These are phyloP conservation scores for Penicillium sp. DNA, from an alignment of 2,329 filamentous ascomycete species.

Conservation along the genomic window DNA sequence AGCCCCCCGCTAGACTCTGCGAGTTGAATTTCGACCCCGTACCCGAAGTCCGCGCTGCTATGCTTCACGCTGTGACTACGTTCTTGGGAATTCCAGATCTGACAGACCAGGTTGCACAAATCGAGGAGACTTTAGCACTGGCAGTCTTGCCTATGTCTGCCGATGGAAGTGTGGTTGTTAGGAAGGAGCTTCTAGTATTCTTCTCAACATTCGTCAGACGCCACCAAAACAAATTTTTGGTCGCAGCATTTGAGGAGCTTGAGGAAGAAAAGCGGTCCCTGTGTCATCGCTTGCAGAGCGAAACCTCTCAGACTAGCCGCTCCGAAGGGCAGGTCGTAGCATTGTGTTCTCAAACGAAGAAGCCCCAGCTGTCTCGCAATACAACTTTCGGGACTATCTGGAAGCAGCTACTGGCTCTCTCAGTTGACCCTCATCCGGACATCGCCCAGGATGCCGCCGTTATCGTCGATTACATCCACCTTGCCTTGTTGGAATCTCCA, in stretches of 20 bases:
- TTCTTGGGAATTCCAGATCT: slow-evolving; percentile 92
- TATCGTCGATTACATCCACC: slow-evolving; percentile 84
- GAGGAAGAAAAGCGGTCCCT: slow-evolving; percentile 75
- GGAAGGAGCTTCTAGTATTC: slow-evolving; percentile 90
- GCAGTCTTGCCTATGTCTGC: slow-evolving; percentile 87
- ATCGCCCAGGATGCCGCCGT: slow-evolving; percentile 79
- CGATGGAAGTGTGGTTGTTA: slow-evolving; percentile 90
- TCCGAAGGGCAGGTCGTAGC: slow-evolving; percentile 23
- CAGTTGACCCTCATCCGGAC: slow-evolving; percentile 91
- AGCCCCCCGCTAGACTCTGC: slow-evolving; percentile 74
- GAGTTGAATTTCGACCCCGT: slow-evolving; percentile 79
- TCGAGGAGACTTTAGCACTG: slow-evolving; percentile 87
- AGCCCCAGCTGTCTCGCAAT: slow-evolving; percentile 63
- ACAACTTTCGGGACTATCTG: slow-evolving; percentile 91
- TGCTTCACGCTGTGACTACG: slow-evolving; percentile 88
- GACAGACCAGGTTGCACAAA: slow-evolving; percentile 83
- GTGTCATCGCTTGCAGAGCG: slow-evolving; percentile 49
- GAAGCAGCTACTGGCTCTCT: slow-evolving; percentile 88
- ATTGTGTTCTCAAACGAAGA: slow-evolving; percentile 26
- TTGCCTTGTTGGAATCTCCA: slow-evolving; percentile 72
- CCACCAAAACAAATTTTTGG: slow-evolving; percentile 88
- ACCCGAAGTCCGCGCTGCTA: slow-evolving; percentile 88
- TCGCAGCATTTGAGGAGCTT: slow-evolving; percentile 87
- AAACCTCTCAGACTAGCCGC: slow-evolving; percentile 20
- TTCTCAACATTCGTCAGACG: slow-evolving; percentile 86